Evolutionary conservation across 345 rosid genomes (phyloP), one percentile per base, ranked within the genome.

Genomic region (Erucastrum elatum): DNA sequence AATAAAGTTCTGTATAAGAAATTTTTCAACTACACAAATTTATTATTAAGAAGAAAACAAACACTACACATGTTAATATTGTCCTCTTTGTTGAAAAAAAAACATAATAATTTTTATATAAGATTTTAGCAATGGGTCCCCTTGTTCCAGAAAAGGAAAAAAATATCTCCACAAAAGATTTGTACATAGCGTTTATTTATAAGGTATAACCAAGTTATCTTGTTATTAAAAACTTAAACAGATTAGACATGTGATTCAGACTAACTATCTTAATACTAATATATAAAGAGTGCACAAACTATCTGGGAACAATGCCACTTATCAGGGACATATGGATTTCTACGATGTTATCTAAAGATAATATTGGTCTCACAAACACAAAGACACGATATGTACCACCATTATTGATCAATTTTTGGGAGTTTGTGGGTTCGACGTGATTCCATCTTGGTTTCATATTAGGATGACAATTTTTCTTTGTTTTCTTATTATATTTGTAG

Each of bases 211-310:
- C 29, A 3, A 63, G 17, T 49, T 49, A 13, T 46, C 16, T 46
- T 46, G 4, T 13, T 39, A 35, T 39, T 13, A 65, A 56, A 64
- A 37, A 58, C 21, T 13, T 56, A 30, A 27, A 67, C 61, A 60
- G 78, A 73, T 73, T 73, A 79, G 70, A 79, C 82, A 49, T 60
- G 65, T 79, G 82, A 79, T 2, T 60, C 70, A 73, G 74, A 79
- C 82, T 73, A 72, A 59, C 74, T 8, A 73, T 61, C 64, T 33
- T 72, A 67, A 26, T 73, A 33, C 35, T 33, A 13, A 49, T 67
- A 3, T 30, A 41, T 56, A 55, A 39, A 64, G 60, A 64, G 21
- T 46, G 16, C 53, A 11, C 53, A n/a, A 51, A 51, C 53, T 46
- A 46, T 49, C 5, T 65, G 77, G 81, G 73, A 78, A 71, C 76